Evolutionary conservation across 2,329 filamentous ascomycete species (phyloP).

Genomic region (Chaetomium olivaceum): DNA sequence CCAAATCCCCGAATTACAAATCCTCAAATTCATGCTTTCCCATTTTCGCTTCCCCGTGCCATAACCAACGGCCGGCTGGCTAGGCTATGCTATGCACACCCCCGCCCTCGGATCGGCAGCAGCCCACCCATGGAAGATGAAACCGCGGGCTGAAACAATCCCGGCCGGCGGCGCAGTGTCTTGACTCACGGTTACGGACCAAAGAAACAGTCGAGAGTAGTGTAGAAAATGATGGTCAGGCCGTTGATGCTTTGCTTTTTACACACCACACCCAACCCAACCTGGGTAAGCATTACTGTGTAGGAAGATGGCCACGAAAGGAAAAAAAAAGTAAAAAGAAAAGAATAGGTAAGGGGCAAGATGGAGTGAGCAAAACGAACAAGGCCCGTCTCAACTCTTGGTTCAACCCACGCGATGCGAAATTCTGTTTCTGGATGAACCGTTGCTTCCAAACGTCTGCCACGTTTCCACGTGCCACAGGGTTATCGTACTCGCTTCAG

Average conservation of each 20-base stretch:
- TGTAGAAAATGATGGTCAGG: background rate
- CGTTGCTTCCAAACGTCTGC: background rate
- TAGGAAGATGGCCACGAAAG: too few relatives aligned
- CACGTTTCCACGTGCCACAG: background rate
- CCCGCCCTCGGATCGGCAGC: slow-evolving; percentile 31
- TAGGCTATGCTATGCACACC: background rate
- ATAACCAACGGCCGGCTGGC: background rate
- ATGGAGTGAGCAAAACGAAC: too few relatives aligned
- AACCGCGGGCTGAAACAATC: slow-evolving; percentile 36
- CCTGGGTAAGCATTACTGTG: too few relatives aligned
- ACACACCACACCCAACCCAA: background rate
- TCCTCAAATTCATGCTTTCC: slow-evolving; percentile 1
- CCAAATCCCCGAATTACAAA: background rate
- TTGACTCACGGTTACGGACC: background rate
- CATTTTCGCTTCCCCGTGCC: background rate
- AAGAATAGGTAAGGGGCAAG: too few relatives aligned
- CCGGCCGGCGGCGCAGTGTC: background rate
- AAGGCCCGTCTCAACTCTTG: background rate
- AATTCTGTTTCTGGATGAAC: background rate
- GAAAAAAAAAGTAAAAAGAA: too few relatives aligned
- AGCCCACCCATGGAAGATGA: slow-evolving; percentile 28
- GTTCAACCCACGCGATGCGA: background rate
- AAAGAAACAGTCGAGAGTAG: background rate
- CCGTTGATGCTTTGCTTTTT: background rate
- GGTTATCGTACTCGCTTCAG: background rate